These are phyloP conservation scores for Clonostachys solani DNA, from an alignment of 2,329 filamentous ascomycete species.

Conservation along the genomic window DNA sequence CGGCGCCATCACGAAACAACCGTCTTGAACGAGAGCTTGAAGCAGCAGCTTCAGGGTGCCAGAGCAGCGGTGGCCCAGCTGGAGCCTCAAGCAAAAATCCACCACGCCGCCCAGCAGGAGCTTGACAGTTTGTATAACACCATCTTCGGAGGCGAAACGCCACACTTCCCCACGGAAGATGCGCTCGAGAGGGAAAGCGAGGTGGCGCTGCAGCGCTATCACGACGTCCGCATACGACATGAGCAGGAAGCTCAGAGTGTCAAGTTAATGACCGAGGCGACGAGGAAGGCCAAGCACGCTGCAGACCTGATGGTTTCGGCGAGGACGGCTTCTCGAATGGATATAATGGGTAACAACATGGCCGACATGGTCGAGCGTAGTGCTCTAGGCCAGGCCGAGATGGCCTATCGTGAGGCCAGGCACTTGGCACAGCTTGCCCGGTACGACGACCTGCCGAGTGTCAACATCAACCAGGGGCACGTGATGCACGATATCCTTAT, in stretches of 20 bases:
- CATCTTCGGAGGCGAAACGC: conserved; percentile 49
- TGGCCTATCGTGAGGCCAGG: too few relatives aligned
- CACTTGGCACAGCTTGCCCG: too few relatives aligned
- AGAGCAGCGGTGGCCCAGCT: conserved; percentile 24
- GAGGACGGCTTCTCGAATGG: conserved; percentile 37
- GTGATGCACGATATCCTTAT: conserved; percentile 49
- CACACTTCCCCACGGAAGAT: conserved; percentile 50
- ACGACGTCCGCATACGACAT: conserved; percentile 23
- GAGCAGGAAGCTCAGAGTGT: conserved; percentile 36
- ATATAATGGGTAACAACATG: conserved; percentile 31
- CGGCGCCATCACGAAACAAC: conserved; percentile 40
- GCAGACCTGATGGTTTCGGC: conserved; percentile 33
- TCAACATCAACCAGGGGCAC: conserved; percentile 33
- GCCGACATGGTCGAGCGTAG: too few relatives aligned
- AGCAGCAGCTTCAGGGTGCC: conserved; percentile 32
- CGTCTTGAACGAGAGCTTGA: conserved; percentile 32
- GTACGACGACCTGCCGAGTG: conserved; percentile 13
- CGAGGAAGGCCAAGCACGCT: conserved; percentile 25
- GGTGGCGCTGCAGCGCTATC: conserved; percentile 26
- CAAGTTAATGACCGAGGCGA: conserved; percentile 30
- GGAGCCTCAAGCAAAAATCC: conserved; percentile 22
- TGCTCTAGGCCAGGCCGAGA: too few relatives aligned
- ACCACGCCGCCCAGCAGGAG: conserved; percentile 34
- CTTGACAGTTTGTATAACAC: conserved; percentile 39
- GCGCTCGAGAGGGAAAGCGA: conserved; percentile 30